Evolutionary conservation across 495 filamentous ascomycete genomes (phyloP).

Genomic region (Penicillium atrosanguineum): DNA sequence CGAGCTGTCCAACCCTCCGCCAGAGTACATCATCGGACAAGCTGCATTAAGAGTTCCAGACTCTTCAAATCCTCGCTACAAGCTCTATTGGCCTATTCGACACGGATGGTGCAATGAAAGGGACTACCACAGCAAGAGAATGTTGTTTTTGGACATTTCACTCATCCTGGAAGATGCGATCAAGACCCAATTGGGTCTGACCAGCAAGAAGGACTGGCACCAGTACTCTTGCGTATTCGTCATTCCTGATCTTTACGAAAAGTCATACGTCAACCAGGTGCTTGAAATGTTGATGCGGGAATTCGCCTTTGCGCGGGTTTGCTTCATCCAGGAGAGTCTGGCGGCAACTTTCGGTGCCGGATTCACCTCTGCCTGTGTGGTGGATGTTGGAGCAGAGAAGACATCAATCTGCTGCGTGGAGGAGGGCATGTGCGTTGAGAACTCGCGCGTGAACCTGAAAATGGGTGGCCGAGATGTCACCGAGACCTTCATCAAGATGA

Average conservation of each 20-base stretch:
- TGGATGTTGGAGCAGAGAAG: slow-evolving; percentile 96
- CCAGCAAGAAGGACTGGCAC: slow-evolving; percentile 72
- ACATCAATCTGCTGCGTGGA: slow-evolving; percentile 97
- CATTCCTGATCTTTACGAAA: slow-evolving; percentile 95
- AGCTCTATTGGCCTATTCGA: slow-evolving; percentile 85
- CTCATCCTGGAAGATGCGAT: slow-evolving; percentile 83
- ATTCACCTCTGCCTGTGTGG: slow-evolving; percentile 86
- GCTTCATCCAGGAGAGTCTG: slow-evolving; percentile 93
- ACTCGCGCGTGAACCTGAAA: slow-evolving; percentile 90
- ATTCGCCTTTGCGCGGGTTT: slow-evolving; percentile 81
- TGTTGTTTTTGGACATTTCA: slow-evolving; percentile 81
- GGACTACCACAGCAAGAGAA: slow-evolving; percentile 74
- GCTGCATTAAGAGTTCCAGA: slow-evolving; percentile 84
- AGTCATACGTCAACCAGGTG: slow-evolving; percentile 78
- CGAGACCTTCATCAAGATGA: slow-evolving; percentile 92
- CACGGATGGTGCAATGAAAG: slow-evolving; percentile 86
- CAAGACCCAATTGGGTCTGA: slow-evolving; percentile 74
- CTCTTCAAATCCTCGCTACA: slow-evolving; percentile 83
- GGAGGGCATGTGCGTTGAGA: slow-evolving; percentile 90
- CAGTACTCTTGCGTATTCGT: slow-evolving; percentile 94
- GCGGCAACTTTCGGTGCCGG: slow-evolving; percentile 96
- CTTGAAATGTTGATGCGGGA: slow-evolving; percentile 83
- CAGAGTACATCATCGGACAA: slow-evolving; percentile 76
- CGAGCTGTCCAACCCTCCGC: slow-evolving; percentile 65
- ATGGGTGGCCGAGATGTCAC: slow-evolving; percentile 91